These are phyloP conservation scores for Oryza brachyantha DNA, from an alignment of 176 grass and related monocot species.

Conservation along the genomic window DNA sequence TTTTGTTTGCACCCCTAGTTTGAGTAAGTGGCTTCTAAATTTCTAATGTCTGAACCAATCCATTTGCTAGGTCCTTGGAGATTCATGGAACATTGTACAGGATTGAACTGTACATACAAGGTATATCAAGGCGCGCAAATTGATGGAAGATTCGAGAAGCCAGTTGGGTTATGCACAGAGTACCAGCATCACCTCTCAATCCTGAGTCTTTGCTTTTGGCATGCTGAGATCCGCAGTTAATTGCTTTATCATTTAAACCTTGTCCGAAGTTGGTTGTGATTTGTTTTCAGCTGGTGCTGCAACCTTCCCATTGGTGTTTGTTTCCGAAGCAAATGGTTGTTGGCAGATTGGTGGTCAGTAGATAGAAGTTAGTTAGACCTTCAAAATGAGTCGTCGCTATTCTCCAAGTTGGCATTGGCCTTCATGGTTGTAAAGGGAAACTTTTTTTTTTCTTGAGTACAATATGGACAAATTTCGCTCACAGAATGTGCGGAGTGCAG, in stretches of 20 bases:
- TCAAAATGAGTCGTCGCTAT: slow-evolving; percentile 8
- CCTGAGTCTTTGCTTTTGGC: slow-evolving; percentile 30
- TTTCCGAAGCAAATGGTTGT: slow-evolving; percentile 7
- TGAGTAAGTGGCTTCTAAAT: slow-evolving; percentile 16
- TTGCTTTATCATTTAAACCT: slow-evolving; percentile 40
- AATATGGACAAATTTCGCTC: slow-evolving; percentile 13
- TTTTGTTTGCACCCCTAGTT: neutral
- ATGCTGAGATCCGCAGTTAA: slow-evolving; percentile 40
- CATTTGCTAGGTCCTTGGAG: slow-evolving; percentile 24
- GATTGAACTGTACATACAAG: slow-evolving; percentile 65
- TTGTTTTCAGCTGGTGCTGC: slow-evolving; percentile 12
- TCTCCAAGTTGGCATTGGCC: slow-evolving; percentile 31
- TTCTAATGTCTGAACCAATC: slow-evolving; percentile 23
- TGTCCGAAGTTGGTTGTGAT: slow-evolving; percentile 32
- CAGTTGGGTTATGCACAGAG: slow-evolving; percentile 26
- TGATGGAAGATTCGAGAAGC: slow-evolving; percentile 40
- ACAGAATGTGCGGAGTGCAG: neutral
- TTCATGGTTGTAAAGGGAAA: slow-evolving; percentile 44
- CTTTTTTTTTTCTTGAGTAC: slow-evolving; percentile 15
- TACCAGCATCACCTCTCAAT: slow-evolving; percentile 3
- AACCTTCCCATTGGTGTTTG: slow-evolving; percentile 16
- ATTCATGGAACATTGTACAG: slow-evolving; percentile 46
- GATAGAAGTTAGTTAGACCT: slow-evolving; percentile 27
- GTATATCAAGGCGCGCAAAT: slow-evolving; percentile 59
- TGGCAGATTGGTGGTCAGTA: neutral